These are phyloP conservation scores for Erodium trifolium DNA, from an alignment of 441 rosid species.

Conservation along the genomic window DNA sequence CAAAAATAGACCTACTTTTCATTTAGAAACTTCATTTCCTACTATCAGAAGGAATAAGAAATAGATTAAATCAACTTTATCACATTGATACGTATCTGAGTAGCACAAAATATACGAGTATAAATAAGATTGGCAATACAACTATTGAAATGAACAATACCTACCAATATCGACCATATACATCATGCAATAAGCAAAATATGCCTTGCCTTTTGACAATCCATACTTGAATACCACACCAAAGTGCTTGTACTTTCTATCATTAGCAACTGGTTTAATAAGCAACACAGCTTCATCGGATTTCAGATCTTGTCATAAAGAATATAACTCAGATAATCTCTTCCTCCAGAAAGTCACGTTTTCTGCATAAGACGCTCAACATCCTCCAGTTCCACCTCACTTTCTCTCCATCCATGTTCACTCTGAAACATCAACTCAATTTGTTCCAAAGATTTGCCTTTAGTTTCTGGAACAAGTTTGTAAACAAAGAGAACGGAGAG, in stretches of 20 bases:
- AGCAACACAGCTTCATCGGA: neutral
- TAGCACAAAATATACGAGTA: neutral
- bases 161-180: no score
- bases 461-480: slow-evolving; percentile 3
- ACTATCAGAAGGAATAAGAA: no score
- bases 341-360: slow-evolving; percentile 2
- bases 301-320: neutral
- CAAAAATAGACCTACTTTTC: no score
- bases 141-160: neutral
- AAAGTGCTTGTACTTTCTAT: neutral
- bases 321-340: neutral
- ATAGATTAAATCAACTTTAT: neutral
- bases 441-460: slow-evolving; percentile 1
- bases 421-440: slow-evolving; percentile 25
- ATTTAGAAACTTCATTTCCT: no score
- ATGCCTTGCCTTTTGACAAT: neutral
- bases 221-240: no score
- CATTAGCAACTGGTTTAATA: no score
- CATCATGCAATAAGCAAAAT: neutral
- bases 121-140: neutral
- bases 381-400: slow-evolving; percentile 31
- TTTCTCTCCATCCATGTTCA: slow-evolving; percentile 15
- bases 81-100: neutral
- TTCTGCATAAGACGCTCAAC: slow-evolving; percentile 22
- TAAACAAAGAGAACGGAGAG: neutral